Evolutionary conservation across 805 yeast genomes (phyloP).

Genomic region (Kazachstania kunashirensis): DNA sequence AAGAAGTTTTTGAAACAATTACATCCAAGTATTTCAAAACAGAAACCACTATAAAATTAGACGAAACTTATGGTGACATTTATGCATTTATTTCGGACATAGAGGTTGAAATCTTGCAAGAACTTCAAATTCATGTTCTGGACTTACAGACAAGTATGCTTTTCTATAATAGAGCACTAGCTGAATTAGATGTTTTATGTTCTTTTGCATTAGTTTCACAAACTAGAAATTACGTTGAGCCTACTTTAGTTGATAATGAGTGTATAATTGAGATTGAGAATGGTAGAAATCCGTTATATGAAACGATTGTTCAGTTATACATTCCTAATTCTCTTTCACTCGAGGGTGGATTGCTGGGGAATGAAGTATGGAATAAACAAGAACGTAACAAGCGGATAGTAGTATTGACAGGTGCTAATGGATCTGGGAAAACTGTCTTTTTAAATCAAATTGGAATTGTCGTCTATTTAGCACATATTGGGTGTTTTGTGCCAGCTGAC

Average conservation of each 20-base stretch:
- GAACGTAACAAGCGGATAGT: slow-evolving; percentile 22
- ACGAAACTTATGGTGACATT: slow-evolving; percentile 35
- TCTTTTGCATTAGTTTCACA: slow-evolving; percentile 30
- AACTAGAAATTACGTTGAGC: slow-evolving; percentile 25
- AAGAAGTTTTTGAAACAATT: slow-evolving; percentile 32
- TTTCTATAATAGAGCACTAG: slow-evolving; percentile 17
- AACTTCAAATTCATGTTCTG: slow-evolving; percentile 23
- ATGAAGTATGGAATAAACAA: slow-evolving; percentile 7
- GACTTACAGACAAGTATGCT: slow-evolving; percentile 9
- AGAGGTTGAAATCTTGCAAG: slow-evolving; percentile 34
- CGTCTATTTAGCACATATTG: slow-evolving; percentile 43
- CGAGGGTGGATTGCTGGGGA: slow-evolving; percentile 14
- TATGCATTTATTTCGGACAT: slow-evolving; percentile 33
- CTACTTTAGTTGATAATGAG: slow-evolving; percentile 22
- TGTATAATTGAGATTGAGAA: slow-evolving; percentile 26
- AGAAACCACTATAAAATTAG: slow-evolving; percentile 25
- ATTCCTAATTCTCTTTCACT: slow-evolving; percentile 36
- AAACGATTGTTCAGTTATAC: slow-evolving; percentile 30
- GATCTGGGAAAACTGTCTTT: slow-evolving; percentile 45
- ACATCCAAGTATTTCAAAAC: slow-evolving; percentile 33
- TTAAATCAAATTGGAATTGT: slow-evolving; percentile 40
- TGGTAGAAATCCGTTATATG: slow-evolving; percentile 43
- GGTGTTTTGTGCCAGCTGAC: slow-evolving; percentile 45
- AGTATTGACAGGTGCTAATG: slow-evolving; percentile 42
- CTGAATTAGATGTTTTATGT: slow-evolving; percentile 32